Conservation (phyloP, 306 rosid species). For the Casuarina glauca region DNA sequence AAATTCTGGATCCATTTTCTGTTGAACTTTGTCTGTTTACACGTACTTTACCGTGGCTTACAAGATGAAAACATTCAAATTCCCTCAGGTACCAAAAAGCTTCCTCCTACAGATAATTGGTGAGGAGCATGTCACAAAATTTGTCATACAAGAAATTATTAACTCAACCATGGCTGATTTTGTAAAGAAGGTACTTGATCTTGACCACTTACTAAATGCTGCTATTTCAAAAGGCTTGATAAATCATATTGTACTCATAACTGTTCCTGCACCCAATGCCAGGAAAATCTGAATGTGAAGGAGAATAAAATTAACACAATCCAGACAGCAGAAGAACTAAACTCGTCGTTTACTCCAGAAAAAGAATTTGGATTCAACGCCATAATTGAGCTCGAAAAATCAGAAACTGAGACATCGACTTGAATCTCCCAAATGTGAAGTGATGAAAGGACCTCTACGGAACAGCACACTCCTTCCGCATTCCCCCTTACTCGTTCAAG, state of each 20-base stretch:
- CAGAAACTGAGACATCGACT: conserved; percentile 28
- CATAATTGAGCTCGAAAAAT: conserved; percentile 50
- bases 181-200: conserved; percentile 53
- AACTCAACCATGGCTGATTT: conserved; percentile 75
- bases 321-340: conserved; percentile 66
- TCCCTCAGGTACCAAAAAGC: conserved; percentile 69
- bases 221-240: neutral
- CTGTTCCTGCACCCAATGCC: conserved; percentile 20
- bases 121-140: conserved; percentile 68
- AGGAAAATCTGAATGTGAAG: conserved; percentile 79
- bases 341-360: conserved; percentile 57
- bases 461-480: neutral
- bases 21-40: neutral
- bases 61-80: conserved; percentile 27
- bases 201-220: conserved; percentile 9
- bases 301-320: conserved; percentile 65
- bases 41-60: neutral
- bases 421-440: conserved; percentile 6
- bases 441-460: neutral
- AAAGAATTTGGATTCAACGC: conserved; percentile 70
- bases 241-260: conserved; percentile 2
- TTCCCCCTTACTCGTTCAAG: neutral
- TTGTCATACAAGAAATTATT: conserved; percentile 77
- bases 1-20: neutral
- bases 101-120: conserved; percentile 74